A percentile compares a stretch with the other conserved stretches of the same genome.
Evolutionary conservation across 352 stramenopile genomes (phyloP).

Genomic region (Phytopythium boreale): DNA sequence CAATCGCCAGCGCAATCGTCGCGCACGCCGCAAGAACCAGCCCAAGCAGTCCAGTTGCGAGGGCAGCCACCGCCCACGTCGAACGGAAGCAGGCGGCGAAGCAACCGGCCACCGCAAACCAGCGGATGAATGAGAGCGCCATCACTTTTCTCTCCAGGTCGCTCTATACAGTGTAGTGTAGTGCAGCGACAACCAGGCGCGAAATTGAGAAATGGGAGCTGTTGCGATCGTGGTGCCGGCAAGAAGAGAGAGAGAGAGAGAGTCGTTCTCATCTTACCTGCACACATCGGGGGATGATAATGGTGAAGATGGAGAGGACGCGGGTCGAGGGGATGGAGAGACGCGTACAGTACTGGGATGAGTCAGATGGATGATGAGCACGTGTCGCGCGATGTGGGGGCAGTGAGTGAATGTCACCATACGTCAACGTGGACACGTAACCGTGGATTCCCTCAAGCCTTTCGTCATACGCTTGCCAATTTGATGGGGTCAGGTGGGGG

Average conservation of each 20-base stretch:
- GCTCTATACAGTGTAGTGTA: background rate
- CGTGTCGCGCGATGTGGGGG: background rate
- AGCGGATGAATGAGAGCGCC: background rate
- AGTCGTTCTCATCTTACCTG: too few species aligned
- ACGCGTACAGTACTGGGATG: too few species aligned
- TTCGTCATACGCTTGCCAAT: too few species aligned
- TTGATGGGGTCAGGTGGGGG: too few species aligned
- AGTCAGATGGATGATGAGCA: background rate
- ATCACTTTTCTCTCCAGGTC: background rate
- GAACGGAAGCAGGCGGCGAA: background rate
- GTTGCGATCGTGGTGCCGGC: too few species aligned
- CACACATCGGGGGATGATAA: too few species aligned
- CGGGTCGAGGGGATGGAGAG: too few species aligned
- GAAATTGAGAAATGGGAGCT: background rate
- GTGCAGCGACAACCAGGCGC: background rate
- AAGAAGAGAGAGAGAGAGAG: too few species aligned
- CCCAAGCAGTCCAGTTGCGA: background rate
- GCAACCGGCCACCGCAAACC: background rate
- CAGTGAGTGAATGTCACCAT: background rate
- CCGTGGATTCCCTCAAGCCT: too few species aligned
- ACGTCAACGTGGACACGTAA: background rate
- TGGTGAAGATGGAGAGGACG: too few species aligned
- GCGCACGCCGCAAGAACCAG: background rate
- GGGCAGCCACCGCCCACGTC: background rate
- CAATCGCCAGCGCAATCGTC: background rate